Conservation (phyloP, 2,329 filamentous ascomycete genomes). For the Talaromyces piceae region DNA sequence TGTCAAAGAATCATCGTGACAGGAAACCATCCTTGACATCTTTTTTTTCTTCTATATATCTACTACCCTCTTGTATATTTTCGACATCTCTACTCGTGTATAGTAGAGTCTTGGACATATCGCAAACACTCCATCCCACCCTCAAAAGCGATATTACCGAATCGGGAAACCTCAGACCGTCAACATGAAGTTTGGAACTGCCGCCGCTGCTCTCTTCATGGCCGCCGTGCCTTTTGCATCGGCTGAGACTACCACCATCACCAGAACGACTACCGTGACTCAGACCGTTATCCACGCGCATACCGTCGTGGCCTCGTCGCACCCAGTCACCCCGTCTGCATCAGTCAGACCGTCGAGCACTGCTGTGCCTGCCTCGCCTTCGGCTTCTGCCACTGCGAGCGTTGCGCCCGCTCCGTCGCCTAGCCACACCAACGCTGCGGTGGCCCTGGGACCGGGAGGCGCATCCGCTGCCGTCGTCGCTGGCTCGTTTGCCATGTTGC, state of each 20-base stretch:
- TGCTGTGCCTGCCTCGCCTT: conserved; percentile 4
- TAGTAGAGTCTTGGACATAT: not conserved
- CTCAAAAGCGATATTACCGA: not conserved
- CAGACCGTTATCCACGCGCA: conserved; percentile 37
- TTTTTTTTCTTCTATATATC: too few relatives aligned
- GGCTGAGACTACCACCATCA: conserved; percentile 22
- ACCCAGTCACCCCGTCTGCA: conserved; percentile 9
- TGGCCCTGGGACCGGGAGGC: conserved; percentile 11
- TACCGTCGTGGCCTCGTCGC: conserved; percentile 8
- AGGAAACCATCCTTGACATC: not conserved
- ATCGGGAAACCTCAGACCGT: not conserved
- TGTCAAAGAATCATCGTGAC: not conserved
- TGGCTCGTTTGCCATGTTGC: conserved; percentile 30
- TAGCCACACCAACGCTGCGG: conserved; percentile 12
- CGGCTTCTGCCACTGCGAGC: not conserved
- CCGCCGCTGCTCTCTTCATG: conserved; percentile 28
- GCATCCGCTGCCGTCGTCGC: conserved; percentile 28
- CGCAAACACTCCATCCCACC: not conserved
- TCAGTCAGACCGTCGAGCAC: conserved; percentile 17
- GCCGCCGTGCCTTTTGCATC: conserved; percentile 18
- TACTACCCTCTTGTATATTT: not conserved
- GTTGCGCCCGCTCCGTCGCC: conserved; percentile 5
- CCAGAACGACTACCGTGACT: conserved; percentile 30
- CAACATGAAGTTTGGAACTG: conserved; percentile 31
- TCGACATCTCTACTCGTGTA: not conserved